Base-by-base conservation (phyloP, 148 eudicot species). In the Rhododendron henanense region DNA sequence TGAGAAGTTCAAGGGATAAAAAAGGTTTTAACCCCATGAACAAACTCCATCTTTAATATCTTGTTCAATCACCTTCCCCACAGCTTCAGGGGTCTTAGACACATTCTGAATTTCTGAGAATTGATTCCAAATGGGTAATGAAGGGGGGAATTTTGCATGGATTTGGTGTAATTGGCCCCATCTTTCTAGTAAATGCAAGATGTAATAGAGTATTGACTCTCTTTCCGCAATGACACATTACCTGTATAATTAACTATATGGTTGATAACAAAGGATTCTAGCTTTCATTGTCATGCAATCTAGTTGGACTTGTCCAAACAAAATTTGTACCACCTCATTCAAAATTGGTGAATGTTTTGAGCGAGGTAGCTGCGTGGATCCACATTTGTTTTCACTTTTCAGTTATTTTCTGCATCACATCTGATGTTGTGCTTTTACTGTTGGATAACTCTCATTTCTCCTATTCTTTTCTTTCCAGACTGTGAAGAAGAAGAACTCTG, bases 401-500 rank as follows among this genome's bases (percentile, higher is more conserved):
- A 44, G 25, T 78, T 10, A 44, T 45, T 1, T 78, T 16, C 53
- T 78, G 81, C 81, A 23, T 78, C 28, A 11, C 55, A 6, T 45
- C 15, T 45, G 28, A 41, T 77, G 51, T 41, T 77, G 35, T 47
- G 81, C 80, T 77, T 41, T 19, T 45, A 2, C 35, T 78, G 57
- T n/a, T 78, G 6, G 55, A 47, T 0, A 25, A 78, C n/a, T 21
- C 23, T 11, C 65, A 48, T 75, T 65, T 67, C 44, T 9, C 19
- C 4, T 1, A 51, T 5, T 81, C 8, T 39, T 39, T 55, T 59
- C 19, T 47, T 55, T 84, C 55, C 92, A 91, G 87, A 81, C 89
- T 25, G 45, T 84, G 87, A 91, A 89, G 85, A 89, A 88, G 88
- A 90, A 82, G 89, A 90, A 79, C 81, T 89, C 84, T 84, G 95